Percentiles rank a stretch among this genome's conserved stretches.
Evolutionary conservation across 2,329 filamentous ascomycete genomes (phyloP).

Genomic region (Aureobasidium sp.): DNA sequence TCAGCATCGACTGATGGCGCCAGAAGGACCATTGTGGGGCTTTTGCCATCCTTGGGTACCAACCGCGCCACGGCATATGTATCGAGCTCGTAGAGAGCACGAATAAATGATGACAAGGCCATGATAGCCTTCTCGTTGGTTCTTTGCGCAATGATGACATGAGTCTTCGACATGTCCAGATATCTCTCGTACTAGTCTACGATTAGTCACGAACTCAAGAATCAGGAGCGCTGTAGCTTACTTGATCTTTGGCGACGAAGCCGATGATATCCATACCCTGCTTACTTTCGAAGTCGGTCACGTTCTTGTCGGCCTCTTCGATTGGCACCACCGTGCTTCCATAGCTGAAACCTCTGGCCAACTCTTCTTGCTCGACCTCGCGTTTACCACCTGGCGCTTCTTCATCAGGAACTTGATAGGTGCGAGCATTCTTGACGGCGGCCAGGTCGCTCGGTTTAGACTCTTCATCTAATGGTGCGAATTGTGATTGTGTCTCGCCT

Average conservation of each 20-base stretch:
- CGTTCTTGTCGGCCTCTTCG: conserved; percentile 73
- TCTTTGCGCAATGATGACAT: conserved; percentile 69
- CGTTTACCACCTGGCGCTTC: conserved; percentile 68
- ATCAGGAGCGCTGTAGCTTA: conserved; percentile 31
- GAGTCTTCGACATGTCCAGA: conserved; percentile 74
- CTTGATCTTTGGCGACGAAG: conserved; percentile 68
- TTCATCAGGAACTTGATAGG: conserved; percentile 74
- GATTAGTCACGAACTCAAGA: neutral
- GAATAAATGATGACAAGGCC: conserved; percentile 81
- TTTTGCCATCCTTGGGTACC: conserved; percentile 74
- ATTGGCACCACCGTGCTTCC: conserved; percentile 88
- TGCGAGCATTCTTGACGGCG: conserved; percentile 67
- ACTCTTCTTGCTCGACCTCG: conserved; percentile 71
- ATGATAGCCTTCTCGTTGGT: conserved; percentile 75
- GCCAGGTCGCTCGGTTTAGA: conserved; percentile 47
- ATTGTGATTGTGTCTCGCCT: conserved; percentile 46
- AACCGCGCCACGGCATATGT: conserved; percentile 81
- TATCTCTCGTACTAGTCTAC: conserved; percentile 62
- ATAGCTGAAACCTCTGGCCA: conserved; percentile 93
- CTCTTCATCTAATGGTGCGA: conserved; percentile 38
- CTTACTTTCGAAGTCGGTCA: conserved; percentile 76
- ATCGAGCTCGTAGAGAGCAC: conserved; percentile 76
- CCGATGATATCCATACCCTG: conserved; percentile 76
- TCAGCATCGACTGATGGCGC: conserved; percentile 72
- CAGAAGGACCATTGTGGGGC: conserved; percentile 69